phyloP scores from a whole-genome alignment of 495 filamentous ascomycete genomes.

The Podospora pseudocomata region DNA sequence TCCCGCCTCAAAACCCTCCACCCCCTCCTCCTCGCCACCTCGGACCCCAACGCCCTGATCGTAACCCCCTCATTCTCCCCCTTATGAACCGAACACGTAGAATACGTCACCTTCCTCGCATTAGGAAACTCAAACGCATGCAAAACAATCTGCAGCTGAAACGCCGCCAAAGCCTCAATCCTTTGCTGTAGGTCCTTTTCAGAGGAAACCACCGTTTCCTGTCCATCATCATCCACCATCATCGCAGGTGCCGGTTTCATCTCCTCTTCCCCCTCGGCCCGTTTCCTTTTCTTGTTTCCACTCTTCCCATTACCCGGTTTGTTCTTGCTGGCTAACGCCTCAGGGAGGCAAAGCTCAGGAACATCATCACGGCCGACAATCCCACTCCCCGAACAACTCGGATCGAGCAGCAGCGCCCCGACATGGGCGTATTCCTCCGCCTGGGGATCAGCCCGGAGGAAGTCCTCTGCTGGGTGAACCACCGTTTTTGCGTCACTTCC shows the following conservation, averaged over 20 bases:
- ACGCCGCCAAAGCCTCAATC: constrained; percentile 65
- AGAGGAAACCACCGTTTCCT: constrained; percentile 40
- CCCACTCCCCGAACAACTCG: constrained; percentile 90
- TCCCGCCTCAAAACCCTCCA: constrained; percentile 71
- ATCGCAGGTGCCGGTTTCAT: constrained; percentile 32
- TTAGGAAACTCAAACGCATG: constrained; percentile 80
- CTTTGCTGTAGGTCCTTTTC: constrained; percentile 50
- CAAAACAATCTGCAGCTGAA: constrained; percentile 71
- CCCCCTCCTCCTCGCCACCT: constrained; percentile 61
- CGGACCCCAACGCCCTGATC: constrained; percentile 58
- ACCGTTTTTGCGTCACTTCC: constrained; percentile 61
- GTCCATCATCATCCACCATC: constrained; percentile 49
- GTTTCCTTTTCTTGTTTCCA: constrained; percentile 36
- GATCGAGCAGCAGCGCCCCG: constrained; percentile 76
- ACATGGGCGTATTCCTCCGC: constrained; percentile 54
- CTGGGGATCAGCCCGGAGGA: constrained; percentile 66
- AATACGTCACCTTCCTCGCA: constrained; percentile 79
- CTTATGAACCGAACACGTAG: constrained; percentile 83
- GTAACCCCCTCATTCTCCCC: constrained; percentile 90
- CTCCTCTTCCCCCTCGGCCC: constrained; percentile 30
- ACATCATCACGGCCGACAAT: constrained; percentile 84
- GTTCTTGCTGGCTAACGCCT: constrained; percentile 30
- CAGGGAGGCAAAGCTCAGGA: constrained; percentile 55
- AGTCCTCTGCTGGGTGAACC: constrained; percentile 71
- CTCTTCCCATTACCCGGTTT: background rate